phyloP scores from a whole-genome alignment of 352 stramenopile genomes.

The Globisporangium canariense region DNA sequence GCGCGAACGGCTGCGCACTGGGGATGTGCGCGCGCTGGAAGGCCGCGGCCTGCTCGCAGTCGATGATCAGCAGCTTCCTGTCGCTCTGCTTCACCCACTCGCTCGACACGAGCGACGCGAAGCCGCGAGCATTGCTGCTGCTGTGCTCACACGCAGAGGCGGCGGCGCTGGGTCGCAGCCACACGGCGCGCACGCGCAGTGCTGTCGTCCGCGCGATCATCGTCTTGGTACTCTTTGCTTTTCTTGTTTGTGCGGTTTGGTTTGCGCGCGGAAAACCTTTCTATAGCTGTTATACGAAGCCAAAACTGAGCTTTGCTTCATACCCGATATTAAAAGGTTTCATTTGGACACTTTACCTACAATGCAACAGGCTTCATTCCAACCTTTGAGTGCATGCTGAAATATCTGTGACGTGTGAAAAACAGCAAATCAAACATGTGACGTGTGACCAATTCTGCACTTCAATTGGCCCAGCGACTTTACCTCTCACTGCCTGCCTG shows the following conservation, averaged over 20 bases:
- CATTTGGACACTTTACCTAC: too few relatives aligned
- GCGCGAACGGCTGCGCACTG: constrained; percentile 33
- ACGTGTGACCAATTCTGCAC: constrained; percentile 16
- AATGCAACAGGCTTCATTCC: too few relatives aligned
- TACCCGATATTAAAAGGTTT: neutral
- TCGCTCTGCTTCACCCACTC: constrained; percentile 32
- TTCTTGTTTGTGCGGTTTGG: neutral
- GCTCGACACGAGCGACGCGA: constrained; percentile 40
- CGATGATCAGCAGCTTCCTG: constrained; percentile 36
- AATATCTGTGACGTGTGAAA: too few relatives aligned
- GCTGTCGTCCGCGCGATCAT: neutral
- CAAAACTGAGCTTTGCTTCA: neutral
- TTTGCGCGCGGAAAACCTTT: too few relatives aligned
- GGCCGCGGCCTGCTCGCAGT: constrained; percentile 55
- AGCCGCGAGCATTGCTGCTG: constrained; percentile 25
- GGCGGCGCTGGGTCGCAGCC: neutral
- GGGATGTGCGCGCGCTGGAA: constrained; percentile 59
- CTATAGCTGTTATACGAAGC: neutral
- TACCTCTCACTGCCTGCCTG: neutral
- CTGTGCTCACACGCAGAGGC: constrained; percentile 22
- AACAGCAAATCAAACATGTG: constrained; percentile 16
- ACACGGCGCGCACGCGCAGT: neutral
- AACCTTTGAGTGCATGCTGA: too few relatives aligned
- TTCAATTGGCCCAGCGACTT: neutral
- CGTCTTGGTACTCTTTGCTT: neutral